Conservation (phyloP, 2,329 filamentous ascomycete species). For the Penicillium sp. region DNA sequence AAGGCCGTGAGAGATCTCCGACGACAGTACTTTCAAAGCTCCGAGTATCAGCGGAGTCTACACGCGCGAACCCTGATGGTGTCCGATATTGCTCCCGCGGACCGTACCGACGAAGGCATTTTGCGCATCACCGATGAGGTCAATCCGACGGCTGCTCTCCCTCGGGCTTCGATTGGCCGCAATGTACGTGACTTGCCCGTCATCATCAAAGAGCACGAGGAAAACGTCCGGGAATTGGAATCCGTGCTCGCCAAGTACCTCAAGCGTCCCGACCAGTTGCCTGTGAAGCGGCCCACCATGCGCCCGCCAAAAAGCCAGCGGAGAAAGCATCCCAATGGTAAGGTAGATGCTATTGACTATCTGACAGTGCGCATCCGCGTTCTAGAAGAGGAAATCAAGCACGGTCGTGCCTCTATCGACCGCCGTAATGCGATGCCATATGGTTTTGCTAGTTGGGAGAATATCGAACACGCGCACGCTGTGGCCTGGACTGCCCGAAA, state of each 20-base stretch:
- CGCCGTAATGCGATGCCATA: conserved; percentile 87
- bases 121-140: conserved; percentile 80
- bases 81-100: conserved; percentile 80
- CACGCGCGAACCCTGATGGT: conserved; percentile 74
- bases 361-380: conserved; percentile 82
- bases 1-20: conserved; percentile 72
- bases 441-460: conserved; percentile 92
- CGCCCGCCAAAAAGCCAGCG: conserved; percentile 80
- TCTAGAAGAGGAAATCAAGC: conserved; percentile 82
- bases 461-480: conserved; percentile 83
- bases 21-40: conserved; percentile 79
- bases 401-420: conserved; percentile 81
- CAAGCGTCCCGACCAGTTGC: conserved; percentile 81
- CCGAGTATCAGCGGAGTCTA: conserved; percentile 86
- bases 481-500: conserved; percentile 82
- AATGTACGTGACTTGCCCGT: conserved; percentile 90
- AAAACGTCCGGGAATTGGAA: conserved; percentile 81
- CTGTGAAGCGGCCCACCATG: conserved; percentile 76
- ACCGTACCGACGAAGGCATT: conserved; percentile 84
- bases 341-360: conserved; percentile 94
- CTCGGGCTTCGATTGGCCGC: conserved; percentile 80
- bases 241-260: conserved; percentile 86
- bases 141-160: conserved; percentile 77
- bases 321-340: conserved; percentile 69
- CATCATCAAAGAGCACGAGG: conserved; percentile 82